Evolutionary conservation across 805 yeast species (phyloP), one percentile per base, ranked within the genome.

Genomic region (Naumovozyma dairenensis): DNA sequence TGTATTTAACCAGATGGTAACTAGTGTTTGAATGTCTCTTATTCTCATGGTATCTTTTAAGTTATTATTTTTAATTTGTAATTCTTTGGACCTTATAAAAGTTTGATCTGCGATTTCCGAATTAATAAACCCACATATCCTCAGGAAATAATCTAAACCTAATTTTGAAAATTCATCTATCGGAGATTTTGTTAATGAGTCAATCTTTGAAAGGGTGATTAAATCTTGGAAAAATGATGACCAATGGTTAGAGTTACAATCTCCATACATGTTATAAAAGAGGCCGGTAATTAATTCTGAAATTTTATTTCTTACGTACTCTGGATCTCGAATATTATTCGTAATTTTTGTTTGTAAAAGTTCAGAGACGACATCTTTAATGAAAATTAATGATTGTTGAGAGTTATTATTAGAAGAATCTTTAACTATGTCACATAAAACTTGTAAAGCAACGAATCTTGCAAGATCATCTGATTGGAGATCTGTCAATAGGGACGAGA

Each of bases 71-170:
- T 83, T 72, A 29, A 76, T 77, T 29, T 71, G 72, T 12, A 68
- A 57, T 16, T 71, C 72, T 44, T 74, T 74, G 8, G 80, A 73
- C 47, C 94, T 72, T 21, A 76, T 61, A 43, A 86, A 80, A 44
- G 87, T 70, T 52, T 82, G 92, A 55, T 92, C 98, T 21, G 94
- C 98, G 45, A 92, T 85, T 59, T 87, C 96, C 19, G 78, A 77
- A 55, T 92, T 96, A 39, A 92, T 74, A 20, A 80, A 72, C 28
- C 76, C 57, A 38, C 86, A 62, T 6, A 85, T 71, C 50, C 96
- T 71, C 25, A 80, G 58, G 55, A 80, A 86, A 56, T 82, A 73
- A 51, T 87, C 96, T 53, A 44, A 71, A 72, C 33, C 72, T 42
- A 39, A 55, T 53, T 48, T 65, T 54, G 47, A 64, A 51, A 38